Evolutionary conservation across 2,329 filamentous ascomycete species (phyloP).

Genomic region (Stachybotrys chartarum): DNA sequence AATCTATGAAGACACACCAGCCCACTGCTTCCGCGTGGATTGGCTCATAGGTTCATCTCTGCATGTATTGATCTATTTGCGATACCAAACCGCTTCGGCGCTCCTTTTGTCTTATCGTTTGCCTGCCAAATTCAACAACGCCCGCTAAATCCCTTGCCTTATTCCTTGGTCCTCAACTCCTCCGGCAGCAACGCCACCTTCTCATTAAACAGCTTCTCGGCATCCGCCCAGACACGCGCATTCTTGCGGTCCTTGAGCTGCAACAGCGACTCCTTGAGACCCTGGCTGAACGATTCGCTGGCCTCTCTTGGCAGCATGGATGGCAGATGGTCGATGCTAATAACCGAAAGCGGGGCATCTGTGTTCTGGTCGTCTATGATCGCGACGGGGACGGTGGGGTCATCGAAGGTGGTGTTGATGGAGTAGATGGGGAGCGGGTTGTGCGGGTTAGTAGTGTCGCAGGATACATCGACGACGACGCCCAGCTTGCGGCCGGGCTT

Average conservation of each 20-base stretch:
- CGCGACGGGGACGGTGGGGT: conserved; percentile 74
- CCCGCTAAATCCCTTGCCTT: conserved; percentile 3
- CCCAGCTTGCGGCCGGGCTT: conserved; percentile 61
- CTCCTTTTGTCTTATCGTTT: too few species aligned
- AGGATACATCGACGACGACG: conserved; percentile 74
- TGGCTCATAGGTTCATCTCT: too few species aligned
- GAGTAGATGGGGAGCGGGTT: conserved; percentile 73
- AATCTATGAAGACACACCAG: too few species aligned
- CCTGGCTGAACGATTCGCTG: conserved; percentile 75
- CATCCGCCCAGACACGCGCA: conserved; percentile 74
- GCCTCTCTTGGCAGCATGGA: conserved; percentile 80
- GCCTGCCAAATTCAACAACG: too few species aligned
- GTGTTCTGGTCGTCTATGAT: conserved; percentile 41
- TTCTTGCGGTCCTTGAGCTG: conserved; percentile 68
- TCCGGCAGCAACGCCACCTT: conserved; percentile 50
- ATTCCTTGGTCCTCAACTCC: conserved; percentile 12
- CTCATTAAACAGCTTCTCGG: conserved; percentile 76
- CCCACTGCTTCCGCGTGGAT: too few species aligned
- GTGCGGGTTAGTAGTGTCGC: conserved; percentile 67
- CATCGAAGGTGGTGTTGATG: conserved; percentile 78
- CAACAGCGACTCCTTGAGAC: conserved; percentile 70
- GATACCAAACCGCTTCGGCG: too few species aligned
- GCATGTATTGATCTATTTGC: too few species aligned
- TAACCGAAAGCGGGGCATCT: conserved; percentile 61
- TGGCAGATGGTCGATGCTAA: conserved; percentile 82